Evolutionary conservation across 106 monocot genomes (phyloP), one percentile per base, ranked within the genome.

Genomic region (Narthecium ossifragum): DNA sequence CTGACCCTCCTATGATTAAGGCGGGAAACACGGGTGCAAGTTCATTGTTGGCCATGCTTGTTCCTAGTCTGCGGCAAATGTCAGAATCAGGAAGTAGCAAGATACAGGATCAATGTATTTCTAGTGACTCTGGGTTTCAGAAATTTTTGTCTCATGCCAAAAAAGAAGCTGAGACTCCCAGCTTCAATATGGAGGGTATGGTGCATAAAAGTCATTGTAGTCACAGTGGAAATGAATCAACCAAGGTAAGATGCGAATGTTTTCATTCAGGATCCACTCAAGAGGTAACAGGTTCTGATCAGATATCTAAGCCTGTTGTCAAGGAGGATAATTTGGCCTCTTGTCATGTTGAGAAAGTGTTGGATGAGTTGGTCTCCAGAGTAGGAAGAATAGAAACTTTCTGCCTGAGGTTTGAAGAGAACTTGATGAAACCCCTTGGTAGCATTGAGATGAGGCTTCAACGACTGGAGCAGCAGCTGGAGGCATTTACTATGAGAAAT

Each of bases 381-480:
- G 70, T 96, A 21, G 86, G 60, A 58, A 74, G 64, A 62, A 74
- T 90, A 46, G 96, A 96, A 78, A 56, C 23, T 34, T 79, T 71
- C 58, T 78, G 80, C 72, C 66, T 47, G 15, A 86, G 63, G 34
- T 84, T 90, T 53, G 85, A 96, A 62, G 86, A 83, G 27, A 84
- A 75, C 26, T 75, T 90, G 69, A 40, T 79, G 61, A 84, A 80
- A 26, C 96, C 90, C 11, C 63, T 96, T 20, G 36, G 50, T 63
- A 70, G 70, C 64, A 96, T 96, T 38, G 90, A 90, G 25, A 37
- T 48, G 47, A 96, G 86, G 62, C 86, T 96, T 51, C 66, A 69
- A 48, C 55, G 52, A 30, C 28, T 90, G 57, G 96, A 96, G 61
- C 51, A 68, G 46, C 64, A 80, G 31, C 56, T 90, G 20, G 60